These are phyloP conservation scores for Boletales sp. DNA, from an alignment of 768 basidiomycete species.

Conservation along the genomic window DNA sequence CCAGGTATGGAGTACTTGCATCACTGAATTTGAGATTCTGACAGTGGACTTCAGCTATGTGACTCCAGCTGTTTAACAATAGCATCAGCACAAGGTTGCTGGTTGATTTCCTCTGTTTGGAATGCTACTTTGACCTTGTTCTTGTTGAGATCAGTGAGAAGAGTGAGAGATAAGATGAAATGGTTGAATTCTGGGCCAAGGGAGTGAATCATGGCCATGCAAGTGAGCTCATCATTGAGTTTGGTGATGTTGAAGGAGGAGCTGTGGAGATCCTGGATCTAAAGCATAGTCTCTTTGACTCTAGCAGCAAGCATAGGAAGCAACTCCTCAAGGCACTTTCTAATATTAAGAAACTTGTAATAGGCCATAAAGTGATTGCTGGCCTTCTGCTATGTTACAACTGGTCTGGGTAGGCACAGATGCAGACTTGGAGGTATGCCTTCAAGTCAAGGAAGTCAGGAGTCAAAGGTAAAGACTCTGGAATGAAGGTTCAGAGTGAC, in stretches of 20 bases:
- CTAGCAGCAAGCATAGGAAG: not conserved
- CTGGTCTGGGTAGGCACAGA: no score
- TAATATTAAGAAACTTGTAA: constrained; percentile 8
- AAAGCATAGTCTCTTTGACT: constrained; percentile 1
- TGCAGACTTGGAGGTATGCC: no score
- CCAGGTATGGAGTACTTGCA: no score
- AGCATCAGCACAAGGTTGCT: not conserved
- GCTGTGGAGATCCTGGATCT: constrained; percentile 4
- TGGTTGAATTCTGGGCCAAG: constrained; percentile 7
- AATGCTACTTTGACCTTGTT: constrained; percentile 6
- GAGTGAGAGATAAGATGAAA: constrained; percentile 8
- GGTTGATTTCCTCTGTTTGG: constrained; percentile 7
- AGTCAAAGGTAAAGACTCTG: no score
- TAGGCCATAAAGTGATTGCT: constrained; percentile 4
- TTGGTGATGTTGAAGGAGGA: not conserved
- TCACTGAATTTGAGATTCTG: no score
- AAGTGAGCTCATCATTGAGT: constrained; percentile 5
- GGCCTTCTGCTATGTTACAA: constrained; percentile 5
- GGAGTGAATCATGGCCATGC: constrained; percentile 8
- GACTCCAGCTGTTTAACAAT: no score
- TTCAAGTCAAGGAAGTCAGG: no score
- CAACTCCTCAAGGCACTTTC: constrained; percentile 3
- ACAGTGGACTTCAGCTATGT: no score
- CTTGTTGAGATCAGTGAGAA: constrained; percentile 7
- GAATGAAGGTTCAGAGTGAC: no score